Base-by-base conservation (phyloP, 192 early-diverging fungal genomes). In the Backusella psychrophila region DNA sequence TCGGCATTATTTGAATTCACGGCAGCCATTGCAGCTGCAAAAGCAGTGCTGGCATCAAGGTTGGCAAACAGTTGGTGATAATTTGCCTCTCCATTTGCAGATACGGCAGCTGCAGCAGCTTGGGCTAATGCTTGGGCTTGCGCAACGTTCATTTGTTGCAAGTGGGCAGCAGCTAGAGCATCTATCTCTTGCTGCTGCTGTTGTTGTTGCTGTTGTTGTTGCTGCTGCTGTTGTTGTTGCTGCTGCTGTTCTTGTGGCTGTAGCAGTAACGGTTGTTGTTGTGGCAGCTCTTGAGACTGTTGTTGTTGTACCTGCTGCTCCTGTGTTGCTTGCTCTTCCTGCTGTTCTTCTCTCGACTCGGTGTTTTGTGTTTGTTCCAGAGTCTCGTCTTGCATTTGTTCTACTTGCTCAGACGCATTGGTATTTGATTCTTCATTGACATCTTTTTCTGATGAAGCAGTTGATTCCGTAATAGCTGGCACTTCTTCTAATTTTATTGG, bases 61-160 rank as follows among this genome's bases (percentile, higher is more conserved):
- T 74, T 41, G 34, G 72, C 39, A 39, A 74, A 74, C 8, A 74
- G 38, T 17, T 74, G 72, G 12, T 74, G 71, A 52, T 78, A 78
- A n/a, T 65, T 67, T 46, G 56, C 12, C 1, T 71, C 71, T 19
- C 71, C 71, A 41, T 66, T 78, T 3, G 56, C 56, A 8, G 77
- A 71, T 14, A 78, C 72, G 26, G 77, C 77, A 19, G 77, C 77
- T 19, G 75, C 75, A 17, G 77, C 77, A 52, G 65, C 77, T 49
- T 78, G 77, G 26, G 77, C 77, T 21, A 78, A 63, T 4, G 77
- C 77, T 31, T 78, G 77, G 36, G 71, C 71, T 38, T 78, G 77
- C 35, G 77, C 77, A 14, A 71, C 77, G 31, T 72, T 78, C 14
- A 78, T 72, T 65, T 78, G 77, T 56, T 74, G 72, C n/a, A 74